Evolutionary conservation across 2,329 filamentous ascomycete species (phyloP), one percentile per base, ranked within the genome.

Genomic region (Exutisphaerella laricina): DNA sequence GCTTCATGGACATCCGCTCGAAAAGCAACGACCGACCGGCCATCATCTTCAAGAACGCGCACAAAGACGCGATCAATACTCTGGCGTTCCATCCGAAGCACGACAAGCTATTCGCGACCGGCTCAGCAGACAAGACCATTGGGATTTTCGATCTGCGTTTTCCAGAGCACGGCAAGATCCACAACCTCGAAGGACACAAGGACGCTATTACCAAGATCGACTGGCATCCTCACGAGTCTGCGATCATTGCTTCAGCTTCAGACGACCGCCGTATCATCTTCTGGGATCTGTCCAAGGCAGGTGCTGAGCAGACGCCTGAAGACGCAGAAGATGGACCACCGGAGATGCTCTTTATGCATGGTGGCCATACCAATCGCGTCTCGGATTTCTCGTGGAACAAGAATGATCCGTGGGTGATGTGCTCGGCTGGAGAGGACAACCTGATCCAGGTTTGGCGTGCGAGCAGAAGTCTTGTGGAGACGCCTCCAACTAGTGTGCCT

Each of bases 291-390:
- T 89, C 87, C 58, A 80, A 84, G 42, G 84, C 94, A 32, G 92
- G 94, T 35, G 88, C 94, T 60, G 92, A 98, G 69, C 92, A 97
- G 67, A 83, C 86, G 8, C 88, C 88, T 2, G 94, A 98, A 54
- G 92, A 98, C 65, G 84, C 84, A 37, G 90, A 97, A 56, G 92
- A 98, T 62, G 92, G 92, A 0, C 86, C 89, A 1, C 90, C 92
- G 39, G 92, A 98, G 67, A 74, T 98, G 85, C 72, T 98, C 1
- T 98, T 98, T 69, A 97, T 98, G 89, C 92, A 98, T 60, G 92
- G 92, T 48, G 92, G 92, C 22, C 94, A 98, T 70, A 98, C 92
- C 8, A 96, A 96, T 68, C 85, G 94, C 54, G 80, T 98, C 49
- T 88, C 87, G 25, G 94, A 98, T 67, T 98, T 98, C 61, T 90